These are phyloP conservation scores for Paspalum notatum DNA, from an alignment of 176 grass and related monocot genomes.

Conservation along the genomic window DNA sequence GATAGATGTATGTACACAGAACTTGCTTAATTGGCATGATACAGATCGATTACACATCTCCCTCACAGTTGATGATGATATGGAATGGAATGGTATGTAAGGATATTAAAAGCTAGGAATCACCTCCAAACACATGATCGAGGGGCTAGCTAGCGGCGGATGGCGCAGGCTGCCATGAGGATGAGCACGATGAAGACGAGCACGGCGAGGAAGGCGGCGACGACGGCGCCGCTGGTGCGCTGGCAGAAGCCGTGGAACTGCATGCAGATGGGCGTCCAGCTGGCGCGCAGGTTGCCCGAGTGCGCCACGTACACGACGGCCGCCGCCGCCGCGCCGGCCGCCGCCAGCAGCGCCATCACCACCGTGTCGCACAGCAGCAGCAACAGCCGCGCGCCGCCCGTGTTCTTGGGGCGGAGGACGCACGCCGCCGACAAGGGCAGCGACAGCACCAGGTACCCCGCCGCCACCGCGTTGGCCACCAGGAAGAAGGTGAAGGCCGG, in stretches of 20 bases:
- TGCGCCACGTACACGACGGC: conserved; percentile 84
- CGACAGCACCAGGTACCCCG: conserved; percentile 79
- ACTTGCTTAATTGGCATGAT: too few relatives aligned
- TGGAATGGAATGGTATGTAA: too few relatives aligned
- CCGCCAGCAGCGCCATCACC: conserved; percentile 52
- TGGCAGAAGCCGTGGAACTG: conserved; percentile 84
- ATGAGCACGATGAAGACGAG: conserved; percentile 67
- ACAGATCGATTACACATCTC: too few relatives aligned
- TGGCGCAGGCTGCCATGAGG: conserved; percentile 56
- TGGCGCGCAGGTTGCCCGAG: conserved; percentile 63
- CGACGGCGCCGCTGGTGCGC: conserved; percentile 82
- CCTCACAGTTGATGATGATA: too few relatives aligned
- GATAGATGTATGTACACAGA: too few relatives aligned
- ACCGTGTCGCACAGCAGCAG: conserved; percentile 70
- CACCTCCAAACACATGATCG: too few relatives aligned
- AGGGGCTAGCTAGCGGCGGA: too few relatives aligned
- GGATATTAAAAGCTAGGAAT: too few relatives aligned
- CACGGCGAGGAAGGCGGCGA: conserved; percentile 80
- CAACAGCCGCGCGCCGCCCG: conserved; percentile 56
- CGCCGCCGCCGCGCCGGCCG: conserved; percentile 52
- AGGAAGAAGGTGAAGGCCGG: conserved; percentile 74
- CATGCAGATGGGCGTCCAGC: conserved; percentile 89
- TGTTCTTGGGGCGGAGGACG: conserved; percentile 50
- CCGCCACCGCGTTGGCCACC: conserved; percentile 59
- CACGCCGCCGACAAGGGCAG: conserved; percentile 67